Base-by-base conservation (phyloP, 768 basidiomycete genomes). In the Heimioporus sp. region DNA sequence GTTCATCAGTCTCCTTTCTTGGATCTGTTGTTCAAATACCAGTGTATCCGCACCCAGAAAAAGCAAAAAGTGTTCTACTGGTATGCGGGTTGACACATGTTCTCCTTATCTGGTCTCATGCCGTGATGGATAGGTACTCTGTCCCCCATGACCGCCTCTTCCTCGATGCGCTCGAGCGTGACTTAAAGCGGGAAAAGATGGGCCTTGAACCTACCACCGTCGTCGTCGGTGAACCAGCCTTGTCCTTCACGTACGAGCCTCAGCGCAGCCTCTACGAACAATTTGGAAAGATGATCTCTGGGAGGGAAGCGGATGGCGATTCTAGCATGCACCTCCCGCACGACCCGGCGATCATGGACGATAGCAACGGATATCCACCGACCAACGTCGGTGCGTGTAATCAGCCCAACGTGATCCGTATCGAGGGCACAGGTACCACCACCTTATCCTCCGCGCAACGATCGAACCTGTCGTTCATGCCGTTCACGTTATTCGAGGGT, bases 1-100 rank as follows among this genome's bases (percentile, higher is more conserved):
- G 19, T 28, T 39, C 11, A 21, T 17, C 63, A 96, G 94, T 90
- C 91, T 42, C 87, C 90, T 0, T 95, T 98, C 73, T 77, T 98
- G 16, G 95, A 98, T 61, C 79, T 95, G 24, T 73, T 98, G 10
- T 97, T 97, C 82, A 94, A 95, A 69, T 94, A 90, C 61, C 92
- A 95, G 66, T 96, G 94, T 67, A 97, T 98, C 59, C 84, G 95
- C 36, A 98, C 95, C 1, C 95, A 98, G 69, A 98, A 97, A 80
- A 98, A 97, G 74, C 95, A 96, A 74, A 94, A 98, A 69, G 95
- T 98, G n/a, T 98, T 97, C 65, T 97, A 91, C 69, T 98, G 95
- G 94, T 91, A 59, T 49, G 86, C 74, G 21, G 1, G 19, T 36
- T 43, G 46, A 38, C 16, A 51, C 47, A 30, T 21, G 15, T 48